phyloP scores from a whole-genome alignment of 2,329 filamentous ascomycete species.

The Colletotrichum orbiculare region DNA sequence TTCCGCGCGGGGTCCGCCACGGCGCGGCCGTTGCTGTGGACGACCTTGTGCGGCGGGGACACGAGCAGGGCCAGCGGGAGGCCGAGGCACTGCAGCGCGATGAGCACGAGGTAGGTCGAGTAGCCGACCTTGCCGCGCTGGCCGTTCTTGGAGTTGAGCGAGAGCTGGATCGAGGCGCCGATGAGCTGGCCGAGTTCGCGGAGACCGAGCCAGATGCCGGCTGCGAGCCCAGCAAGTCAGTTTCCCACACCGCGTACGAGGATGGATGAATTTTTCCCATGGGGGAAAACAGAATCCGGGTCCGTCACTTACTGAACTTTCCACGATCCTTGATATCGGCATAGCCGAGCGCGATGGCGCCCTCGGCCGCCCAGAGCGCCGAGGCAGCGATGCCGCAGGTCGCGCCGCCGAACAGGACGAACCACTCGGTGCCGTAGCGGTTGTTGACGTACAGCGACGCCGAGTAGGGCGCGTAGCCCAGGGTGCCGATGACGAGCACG shows the following conservation, averaged over 20 bases:
- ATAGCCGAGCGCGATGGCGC: slow-evolving; percentile 45
- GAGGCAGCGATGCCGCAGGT: slow-evolving; percentile 53
- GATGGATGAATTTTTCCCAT: too few species aligned
- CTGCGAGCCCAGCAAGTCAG: slow-evolving; percentile 32
- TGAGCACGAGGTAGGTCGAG: slow-evolving; percentile 52
- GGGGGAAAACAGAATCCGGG: too few species aligned
- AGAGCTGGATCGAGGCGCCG: slow-evolving; percentile 61
- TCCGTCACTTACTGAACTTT: slow-evolving; percentile 45
- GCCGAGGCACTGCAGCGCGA: slow-evolving; percentile 57
- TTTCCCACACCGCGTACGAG: too few species aligned
- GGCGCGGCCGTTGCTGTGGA: slow-evolving; percentile 49
- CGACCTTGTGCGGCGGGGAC: slow-evolving; percentile 57
- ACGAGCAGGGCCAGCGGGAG: slow-evolving; percentile 57
- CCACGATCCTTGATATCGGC: slow-evolving; percentile 57
- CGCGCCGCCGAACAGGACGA: slow-evolving; percentile 54
- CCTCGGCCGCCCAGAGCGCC: slow-evolving; percentile 48
- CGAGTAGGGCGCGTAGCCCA: slow-evolving; percentile 56
- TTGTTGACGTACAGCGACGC: slow-evolving; percentile 57
- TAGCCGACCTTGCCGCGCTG: slow-evolving; percentile 58
- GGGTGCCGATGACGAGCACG: slow-evolving; percentile 53
- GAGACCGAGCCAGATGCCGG: slow-evolving; percentile 64
- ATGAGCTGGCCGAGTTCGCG: slow-evolving; percentile 64
- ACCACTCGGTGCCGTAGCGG: slow-evolving; percentile 55
- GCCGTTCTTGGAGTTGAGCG: slow-evolving; percentile 56
- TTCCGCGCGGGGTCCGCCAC: slow-evolving; percentile 47